These are phyloP conservation scores for Bryoerythrophyllum caledonicum DNA, from an alignment of 225 moss, liverwort and hornwort genomes.

Conservation along the genomic window DNA sequence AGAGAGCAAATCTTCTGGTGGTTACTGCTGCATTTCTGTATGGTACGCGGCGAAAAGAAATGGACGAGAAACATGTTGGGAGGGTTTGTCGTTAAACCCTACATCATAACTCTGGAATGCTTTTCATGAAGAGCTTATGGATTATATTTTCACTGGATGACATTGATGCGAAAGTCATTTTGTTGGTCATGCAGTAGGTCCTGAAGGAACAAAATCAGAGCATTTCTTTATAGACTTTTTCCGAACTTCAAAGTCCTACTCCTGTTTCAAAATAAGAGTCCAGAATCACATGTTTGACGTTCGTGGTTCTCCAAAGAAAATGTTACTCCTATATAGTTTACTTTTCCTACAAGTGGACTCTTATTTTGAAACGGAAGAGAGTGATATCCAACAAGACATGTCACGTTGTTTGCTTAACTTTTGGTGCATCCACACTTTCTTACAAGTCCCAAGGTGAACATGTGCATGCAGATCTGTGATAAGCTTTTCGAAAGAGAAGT, in stretches of 20 bases:
- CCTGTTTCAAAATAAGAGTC: too few relatives aligned
- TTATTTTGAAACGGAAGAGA: too few relatives aligned
- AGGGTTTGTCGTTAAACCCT: slow-evolving; percentile 38
- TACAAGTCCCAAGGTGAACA: background rate
- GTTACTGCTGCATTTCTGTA: slow-evolving; percentile 71
- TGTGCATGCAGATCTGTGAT: slow-evolving; percentile 53
- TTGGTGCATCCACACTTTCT: background rate
- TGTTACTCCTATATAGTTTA: too few relatives aligned
- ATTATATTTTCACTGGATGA: background rate
- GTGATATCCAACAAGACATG: background rate
- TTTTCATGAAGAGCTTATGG: background rate
- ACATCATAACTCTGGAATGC: background rate
- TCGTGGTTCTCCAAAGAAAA: too few relatives aligned
- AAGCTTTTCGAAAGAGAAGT: slow-evolving; percentile 62
- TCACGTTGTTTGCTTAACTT: too few relatives aligned
- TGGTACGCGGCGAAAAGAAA: slow-evolving; percentile 55
- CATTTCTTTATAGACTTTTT: too few relatives aligned
- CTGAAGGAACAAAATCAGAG: too few relatives aligned
- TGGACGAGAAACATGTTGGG: slow-evolving; percentile 52
- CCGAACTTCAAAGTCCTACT: too few relatives aligned
- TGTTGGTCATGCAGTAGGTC: too few relatives aligned
- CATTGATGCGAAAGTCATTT: too few relatives aligned
- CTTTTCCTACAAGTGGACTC: too few relatives aligned
- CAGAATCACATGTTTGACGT: too few relatives aligned
- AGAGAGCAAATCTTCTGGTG: slow-evolving; percentile 83